Percentiles rank a stretch among this genome's conserved stretches.
Conservation (phyloP, 345 rosid species). For the Eucalyptus coolabah region DNA sequence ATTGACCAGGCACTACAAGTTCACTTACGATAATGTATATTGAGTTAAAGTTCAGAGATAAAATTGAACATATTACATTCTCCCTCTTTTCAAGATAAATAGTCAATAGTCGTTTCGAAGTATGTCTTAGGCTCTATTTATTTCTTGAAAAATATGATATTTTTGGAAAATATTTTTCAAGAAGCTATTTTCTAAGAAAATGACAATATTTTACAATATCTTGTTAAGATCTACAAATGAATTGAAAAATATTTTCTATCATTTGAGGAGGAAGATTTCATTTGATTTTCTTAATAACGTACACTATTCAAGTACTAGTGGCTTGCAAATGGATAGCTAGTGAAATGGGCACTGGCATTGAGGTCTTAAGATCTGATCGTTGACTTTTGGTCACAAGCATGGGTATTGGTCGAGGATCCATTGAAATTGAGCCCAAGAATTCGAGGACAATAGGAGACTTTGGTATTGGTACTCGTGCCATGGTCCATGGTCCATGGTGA, state of each 20-base stretch:
- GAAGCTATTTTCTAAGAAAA: no score
- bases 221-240: no score
- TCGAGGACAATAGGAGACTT: not conserved
- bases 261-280: no score
- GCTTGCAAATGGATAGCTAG: not conserved
- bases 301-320: not conserved
- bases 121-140: not conserved
- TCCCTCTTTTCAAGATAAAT: not conserved
- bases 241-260: no score
- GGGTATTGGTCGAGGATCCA: not conserved
- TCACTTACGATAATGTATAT: accelerated
- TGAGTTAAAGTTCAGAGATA: accelerated
- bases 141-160: no score
- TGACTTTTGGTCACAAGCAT: accelerated
- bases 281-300: no score
- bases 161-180: no score
- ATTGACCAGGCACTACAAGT: accelerated
- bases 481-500: not conserved
- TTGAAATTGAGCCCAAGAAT: not conserved
- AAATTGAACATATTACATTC: not conserved
- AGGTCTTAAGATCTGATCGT: not conserved
- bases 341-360: accelerated
- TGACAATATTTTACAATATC: no score
- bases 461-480: accelerated
- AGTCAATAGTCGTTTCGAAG: not conserved